Conservation (phyloP, 192 early-diverging fungal species). For the Backusella tuberculispora region DNA sequence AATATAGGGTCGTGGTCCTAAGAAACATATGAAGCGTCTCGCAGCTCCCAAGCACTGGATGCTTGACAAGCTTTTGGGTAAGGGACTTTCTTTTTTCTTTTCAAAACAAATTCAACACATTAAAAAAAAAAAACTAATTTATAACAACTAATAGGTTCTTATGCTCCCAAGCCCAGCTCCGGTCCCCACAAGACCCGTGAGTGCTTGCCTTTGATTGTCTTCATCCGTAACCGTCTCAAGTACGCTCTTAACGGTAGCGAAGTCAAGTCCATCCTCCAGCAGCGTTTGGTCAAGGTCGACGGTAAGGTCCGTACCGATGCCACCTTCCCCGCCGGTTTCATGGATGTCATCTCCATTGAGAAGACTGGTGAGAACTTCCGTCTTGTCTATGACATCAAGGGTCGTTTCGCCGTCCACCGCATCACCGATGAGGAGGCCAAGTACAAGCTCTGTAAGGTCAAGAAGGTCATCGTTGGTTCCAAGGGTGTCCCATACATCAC, state of each 20-base stretch:
- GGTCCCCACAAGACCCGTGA: slow-evolving; percentile 95
- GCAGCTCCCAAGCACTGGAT: slow-evolving; percentile 99
- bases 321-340: slow-evolving; percentile 96
- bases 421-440: slow-evolving; percentile 97
- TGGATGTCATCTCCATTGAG: slow-evolving; percentile 94
- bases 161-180: slow-evolving; percentile 43
- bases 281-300: slow-evolving; percentile 99
- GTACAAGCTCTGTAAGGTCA: slow-evolving; percentile 99
- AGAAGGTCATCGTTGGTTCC: slow-evolving; percentile 89
- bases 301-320: slow-evolving; percentile 96
- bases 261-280: slow-evolving; percentile 95
- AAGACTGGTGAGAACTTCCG: slow-evolving; percentile 99
- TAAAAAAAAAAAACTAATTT: not conserved
- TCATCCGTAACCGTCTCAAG: slow-evolving; percentile 99
- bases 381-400: slow-evolving; percentile 99
- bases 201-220: slow-evolving; percentile 96
- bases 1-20: slow-evolving; percentile 71
- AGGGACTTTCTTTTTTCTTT: not conserved
- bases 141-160: slow-evolving; percentile 19
- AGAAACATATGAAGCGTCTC: slow-evolving; percentile 99
- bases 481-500: slow-evolving; percentile 95
- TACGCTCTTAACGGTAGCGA: slow-evolving; percentile 98
- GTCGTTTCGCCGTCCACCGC: slow-evolving; percentile 99
- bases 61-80: slow-evolving; percentile 99
- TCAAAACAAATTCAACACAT: not conserved